Base-by-base conservation (phyloP, 2,329 filamentous ascomycete genomes). In the Hypoxylon sp. region DNA sequence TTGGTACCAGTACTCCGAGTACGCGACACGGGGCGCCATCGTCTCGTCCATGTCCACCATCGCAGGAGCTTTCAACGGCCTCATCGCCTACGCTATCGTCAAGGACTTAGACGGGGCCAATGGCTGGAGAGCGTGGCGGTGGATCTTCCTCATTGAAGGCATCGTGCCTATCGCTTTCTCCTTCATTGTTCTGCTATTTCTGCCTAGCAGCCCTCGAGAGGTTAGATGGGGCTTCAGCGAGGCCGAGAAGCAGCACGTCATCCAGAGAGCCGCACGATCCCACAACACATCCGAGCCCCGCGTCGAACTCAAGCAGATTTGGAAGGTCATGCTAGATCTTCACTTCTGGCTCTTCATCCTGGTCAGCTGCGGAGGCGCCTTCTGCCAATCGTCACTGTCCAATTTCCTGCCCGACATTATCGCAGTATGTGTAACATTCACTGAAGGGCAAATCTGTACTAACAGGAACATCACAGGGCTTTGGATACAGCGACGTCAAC, bases 111-210 rank as follows among this genome's bases (percentile, higher is more conserved):
- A 71, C 53, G 70, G 71, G 2, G 65, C 40, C 9, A 69, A 70
- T 24, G 70, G 70, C 1, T 73, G 71, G 71, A 57, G 59, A 4
- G 65, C 70, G 2, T 73, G 71, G 71, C 51, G 68, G 40, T 73
- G 71, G 71, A 73, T 73, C 38, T 70, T 70, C 63, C 67, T 73
- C 12, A 65, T 72, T 53, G 70, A 72, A 50, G 71, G 71, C 36
- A 48, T 70, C 36, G 54, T 63, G 5, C 71, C 71, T 18, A 65
- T 70, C 49, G 65, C 54, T 16, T 73, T 70, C 53, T 55, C 70
- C 20, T 67, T 71, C 46, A 38, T 70, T 40, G 65, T 73, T 9
- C 32, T 71, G 8, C 42, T 67, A 5, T 40, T 69, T 3, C 59
- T 73, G 2, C 71, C 71, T 4, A 64, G 65, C 16, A 70, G 64